Evolutionary conservation across 2,329 filamentous ascomycete species (phyloP), one percentile per base, ranked within the genome.

Genomic region (Grosmannia huntii): DNA sequence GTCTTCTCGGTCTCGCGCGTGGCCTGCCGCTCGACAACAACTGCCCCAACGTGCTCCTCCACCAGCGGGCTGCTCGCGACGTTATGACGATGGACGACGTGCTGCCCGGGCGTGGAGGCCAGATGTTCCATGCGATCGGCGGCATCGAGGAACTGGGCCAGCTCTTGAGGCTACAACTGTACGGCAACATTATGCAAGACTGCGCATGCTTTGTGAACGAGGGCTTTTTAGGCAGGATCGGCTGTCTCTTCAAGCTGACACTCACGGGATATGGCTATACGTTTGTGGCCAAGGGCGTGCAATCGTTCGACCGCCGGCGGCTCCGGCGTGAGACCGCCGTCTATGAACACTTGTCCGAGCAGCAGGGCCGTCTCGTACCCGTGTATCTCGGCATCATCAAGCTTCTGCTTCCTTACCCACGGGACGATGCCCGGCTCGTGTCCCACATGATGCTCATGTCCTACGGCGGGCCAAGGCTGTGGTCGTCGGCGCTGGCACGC

Each of bases 391-490:
- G 61, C 51, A 21, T 59, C 6, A 25, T 60, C 9, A 25, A 57
- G 46, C 58, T 63, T 33, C 53, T 33, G 21, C 33, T 44, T 6
- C 56, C 53, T 21, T 63, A 61, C 49, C 55, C 52, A 12, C 52
- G 60, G 53, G 31, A 28, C 16, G 57, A 59, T 56, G 38, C 31
- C 48, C 44, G 23, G 31, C 53, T 60, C 6, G 54, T 63, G 10
- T 55, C 60, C 16, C 59, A 63, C 38, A 62, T 64, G 59, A 23
- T 64, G 59, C 60, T 64, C 3, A 54, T 64, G 58, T 63, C 63
- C 10, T 64, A 59, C 27, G 27, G 27, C 27, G 7, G 27, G 27
- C 27, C 27, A 7, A 28, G 27, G 27, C 27, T 28, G 27, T 28
- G 27, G 27, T 28, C 27, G 27, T 7, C 27, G 4, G 27, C 27